Evolutionary conservation across 768 basidiomycete genomes (phyloP), one percentile per base, ranked within the genome.

Genomic region (Lentinula guzmanii): DNA sequence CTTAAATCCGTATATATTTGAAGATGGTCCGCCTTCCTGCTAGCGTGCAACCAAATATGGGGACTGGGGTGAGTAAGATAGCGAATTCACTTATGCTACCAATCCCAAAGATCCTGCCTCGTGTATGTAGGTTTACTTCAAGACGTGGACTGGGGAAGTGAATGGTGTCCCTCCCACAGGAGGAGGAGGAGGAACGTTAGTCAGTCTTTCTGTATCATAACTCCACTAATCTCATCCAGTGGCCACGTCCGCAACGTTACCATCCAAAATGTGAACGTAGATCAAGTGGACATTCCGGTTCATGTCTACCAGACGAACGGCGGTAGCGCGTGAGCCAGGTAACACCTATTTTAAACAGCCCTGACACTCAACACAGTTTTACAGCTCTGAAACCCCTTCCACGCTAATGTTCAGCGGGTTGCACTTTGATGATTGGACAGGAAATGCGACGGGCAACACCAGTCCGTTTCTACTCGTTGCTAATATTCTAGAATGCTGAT

Each of bases 21-120:
- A 9, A 60, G 80, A 73, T 84, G 63, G 71, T 79, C 24, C 78
- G 82, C 6, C 75, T 84, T 24, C 73, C 78, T 62, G 66, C 79
- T 1, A 70, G 70, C 18, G 73, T 82, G 8, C 83, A 86, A 65
- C 84, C 84, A 11, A 81, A 83, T 70, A 84, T 84, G 82, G 72
- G 67, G 1, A 78, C 76, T 57, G 84, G 82, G 28, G 82, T 84
- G 60, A 64, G 75, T 63, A 21, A 4, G 34, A 10, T 34, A 11
- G 43, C 16, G 37, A 8, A 31, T 21, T 7, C 31, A 5, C 37
- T 34, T 10, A 4, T 31, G 21, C 51, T 24, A 8, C n/a, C 62
- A 4, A 13, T 15, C 28, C 18, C 28, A 58, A 35, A 31, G 42
- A 48, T 54, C 48, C 61, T 46, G 55, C 33, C 33, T 43, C 21